These are phyloP conservation scores for Echinosophora koreensis DNA, from an alignment of 306 rosid species.

Conservation along the genomic window DNA sequence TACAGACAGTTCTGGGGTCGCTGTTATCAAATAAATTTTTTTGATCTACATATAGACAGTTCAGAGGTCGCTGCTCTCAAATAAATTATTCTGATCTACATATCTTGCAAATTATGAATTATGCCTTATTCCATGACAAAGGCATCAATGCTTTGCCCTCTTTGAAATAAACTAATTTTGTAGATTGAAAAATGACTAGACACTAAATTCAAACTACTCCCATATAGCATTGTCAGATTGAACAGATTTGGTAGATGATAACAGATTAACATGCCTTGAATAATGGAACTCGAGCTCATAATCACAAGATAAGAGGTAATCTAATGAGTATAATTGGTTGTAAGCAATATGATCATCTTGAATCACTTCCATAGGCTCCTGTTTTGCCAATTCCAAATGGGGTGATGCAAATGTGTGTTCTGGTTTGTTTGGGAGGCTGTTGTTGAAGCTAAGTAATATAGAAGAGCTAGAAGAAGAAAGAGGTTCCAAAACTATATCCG, in stretches of 20 bases:
- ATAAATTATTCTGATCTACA: no score
- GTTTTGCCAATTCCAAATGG: background rate
- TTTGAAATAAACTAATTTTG: no score
- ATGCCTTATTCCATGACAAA: no score
- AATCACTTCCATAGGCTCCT: conserved; percentile 16
- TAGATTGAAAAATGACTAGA: background rate
- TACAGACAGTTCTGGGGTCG: no score
- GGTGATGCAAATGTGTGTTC: conserved; percentile 13
- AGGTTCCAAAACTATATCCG: conserved; percentile 46
- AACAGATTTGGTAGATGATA: background rate
- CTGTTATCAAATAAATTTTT: no score
- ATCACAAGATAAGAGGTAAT: background rate
- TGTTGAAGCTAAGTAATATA: conserved; percentile 45
- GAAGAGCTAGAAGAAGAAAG: conserved; percentile 19
- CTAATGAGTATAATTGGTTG: background rate
- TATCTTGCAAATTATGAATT: no score
- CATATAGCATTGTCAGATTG: background rate
- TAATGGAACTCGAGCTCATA: background rate
- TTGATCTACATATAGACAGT: no score
- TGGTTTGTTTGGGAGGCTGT: no score
- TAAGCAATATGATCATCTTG: background rate
- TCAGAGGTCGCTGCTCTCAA: no score
- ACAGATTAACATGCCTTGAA: background rate
- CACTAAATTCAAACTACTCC: background rate
- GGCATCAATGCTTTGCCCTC: no score